Evolutionary conservation across 345 rosid species (phyloP).

Genomic region (Brassica napus): DNA sequence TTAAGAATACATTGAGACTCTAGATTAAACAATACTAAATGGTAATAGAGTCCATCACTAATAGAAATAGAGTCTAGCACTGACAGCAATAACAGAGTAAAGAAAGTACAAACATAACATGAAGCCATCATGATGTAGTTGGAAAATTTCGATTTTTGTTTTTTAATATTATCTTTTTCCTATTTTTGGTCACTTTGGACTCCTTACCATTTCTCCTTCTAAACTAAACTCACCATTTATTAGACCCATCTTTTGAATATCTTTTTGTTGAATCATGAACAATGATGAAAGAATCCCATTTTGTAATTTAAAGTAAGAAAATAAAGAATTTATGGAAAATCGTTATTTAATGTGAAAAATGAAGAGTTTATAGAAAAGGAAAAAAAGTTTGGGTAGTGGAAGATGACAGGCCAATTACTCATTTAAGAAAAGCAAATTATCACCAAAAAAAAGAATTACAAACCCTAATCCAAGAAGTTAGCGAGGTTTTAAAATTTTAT

Average conservation of each 20-base stretch:
- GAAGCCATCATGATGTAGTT: constrained; percentile 37
- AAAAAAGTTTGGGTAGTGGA: constrained; percentile 10
- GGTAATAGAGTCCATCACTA: constrained; percentile 12
- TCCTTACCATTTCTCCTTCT: background rate
- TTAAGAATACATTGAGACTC: background rate
- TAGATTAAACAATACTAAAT: background rate
- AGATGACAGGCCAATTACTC: constrained; percentile 18
- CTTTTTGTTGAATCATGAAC: background rate
- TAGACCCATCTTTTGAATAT: background rate
- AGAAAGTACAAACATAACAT: constrained; percentile 36
- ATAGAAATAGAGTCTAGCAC: constrained; percentile 27
- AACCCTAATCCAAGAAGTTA: constrained; percentile 29
- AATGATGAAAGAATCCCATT: background rate
- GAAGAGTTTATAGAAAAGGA: background rate
- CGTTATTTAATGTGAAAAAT: background rate
- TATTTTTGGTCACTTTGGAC: constrained; percentile 10
- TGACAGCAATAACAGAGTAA: constrained; percentile 32
- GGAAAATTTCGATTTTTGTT: background rate
- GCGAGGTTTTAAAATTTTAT: background rate
- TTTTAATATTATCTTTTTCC: background rate
- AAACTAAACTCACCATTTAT: background rate
- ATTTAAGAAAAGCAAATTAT: constrained; percentile 1
- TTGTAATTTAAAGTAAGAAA: background rate
- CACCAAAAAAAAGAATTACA: background rate
- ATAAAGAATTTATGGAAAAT: background rate